Conservation (phyloP, 2,329 filamentous ascomycete species). For the Escovopsis sp. region DNA sequence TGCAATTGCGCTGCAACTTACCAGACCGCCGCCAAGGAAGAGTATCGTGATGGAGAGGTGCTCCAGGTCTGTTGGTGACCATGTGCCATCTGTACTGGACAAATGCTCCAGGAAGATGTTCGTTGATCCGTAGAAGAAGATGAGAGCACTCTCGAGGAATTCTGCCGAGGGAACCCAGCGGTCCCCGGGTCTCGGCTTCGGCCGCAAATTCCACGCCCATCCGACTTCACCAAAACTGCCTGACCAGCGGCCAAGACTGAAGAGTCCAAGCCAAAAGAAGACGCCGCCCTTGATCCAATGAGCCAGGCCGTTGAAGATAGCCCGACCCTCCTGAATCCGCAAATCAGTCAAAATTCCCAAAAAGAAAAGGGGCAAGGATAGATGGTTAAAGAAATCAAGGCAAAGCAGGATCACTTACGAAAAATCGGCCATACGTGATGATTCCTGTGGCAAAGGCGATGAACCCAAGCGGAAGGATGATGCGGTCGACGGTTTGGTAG, state of each 20-base stretch:
- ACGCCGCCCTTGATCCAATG: constrained; percentile 92
- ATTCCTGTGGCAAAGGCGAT: constrained; percentile 56
- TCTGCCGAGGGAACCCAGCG: constrained; percentile 68
- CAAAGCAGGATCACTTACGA: constrained; percentile 40
- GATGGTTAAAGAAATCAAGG: background rate
- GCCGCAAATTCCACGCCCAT: constrained; percentile 90
- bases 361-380: background rate
- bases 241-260: constrained; percentile 80
- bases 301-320: constrained; percentile 71
- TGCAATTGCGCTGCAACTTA: constrained; percentile 27
- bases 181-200: constrained; percentile 34
- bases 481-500: constrained; percentile 59
- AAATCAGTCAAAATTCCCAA: background rate
- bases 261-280: constrained; percentile 83
- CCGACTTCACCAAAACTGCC: constrained; percentile 82
- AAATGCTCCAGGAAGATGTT: constrained; percentile 92
- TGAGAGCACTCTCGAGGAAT: constrained; percentile 78
- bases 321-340: constrained; percentile 41
- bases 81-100: constrained; percentile 52
- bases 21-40: constrained; percentile 83
- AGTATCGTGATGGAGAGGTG: constrained; percentile 86
- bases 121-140: constrained; percentile 76
- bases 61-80: constrained; percentile 71
- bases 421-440: constrained; percentile 68
- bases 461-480: constrained; percentile 67